Evolutionary conservation across 2,329 filamentous ascomycete genomes (phyloP).

Genomic region (Aureobasidium subglaciale): DNA sequence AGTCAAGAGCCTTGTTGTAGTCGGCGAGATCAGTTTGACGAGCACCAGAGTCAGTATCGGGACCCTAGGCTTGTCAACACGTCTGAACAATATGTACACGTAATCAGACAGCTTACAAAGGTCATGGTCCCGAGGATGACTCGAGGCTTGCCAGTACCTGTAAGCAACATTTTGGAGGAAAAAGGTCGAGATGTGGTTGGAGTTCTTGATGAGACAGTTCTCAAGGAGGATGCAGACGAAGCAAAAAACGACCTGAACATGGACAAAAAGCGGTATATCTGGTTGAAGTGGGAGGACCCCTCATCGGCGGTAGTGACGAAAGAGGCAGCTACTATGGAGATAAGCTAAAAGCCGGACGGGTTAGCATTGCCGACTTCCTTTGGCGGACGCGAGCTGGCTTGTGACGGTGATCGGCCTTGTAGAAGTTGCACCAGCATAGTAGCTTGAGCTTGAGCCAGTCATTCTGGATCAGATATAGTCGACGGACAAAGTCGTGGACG

Average conservation of each 20-base stretch:
- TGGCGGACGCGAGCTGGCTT: background rate
- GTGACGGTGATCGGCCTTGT: background rate
- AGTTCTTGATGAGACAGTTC: background rate
- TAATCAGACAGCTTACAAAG: conserved; percentile 60
- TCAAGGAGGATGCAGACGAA: background rate
- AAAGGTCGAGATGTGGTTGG: no score
- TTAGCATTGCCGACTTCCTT: background rate
- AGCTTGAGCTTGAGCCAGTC: background rate
- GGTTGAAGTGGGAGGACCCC: background rate
- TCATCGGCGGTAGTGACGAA: conserved; percentile 7
- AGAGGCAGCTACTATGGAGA: conserved; percentile 11
- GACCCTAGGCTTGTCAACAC: conserved; percentile 27
- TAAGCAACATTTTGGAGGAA: conserved; percentile 33
- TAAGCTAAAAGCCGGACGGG: background rate
- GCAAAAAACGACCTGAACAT: background rate
- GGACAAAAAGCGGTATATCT: background rate
- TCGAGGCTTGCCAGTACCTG: conserved; percentile 49
- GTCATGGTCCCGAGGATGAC: conserved; percentile 84
- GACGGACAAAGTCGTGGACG: background rate
- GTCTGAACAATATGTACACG: background rate
- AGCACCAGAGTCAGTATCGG: conserved; percentile 55
- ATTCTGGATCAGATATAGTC: background rate
- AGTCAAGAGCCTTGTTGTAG: conserved; percentile 65
- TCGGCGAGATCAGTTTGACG: conserved; percentile 65
- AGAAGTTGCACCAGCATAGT: background rate